These are phyloP conservation scores for Nasturtium officinale DNA, from an alignment of 345 rosid species.

Conservation along the genomic window DNA sequence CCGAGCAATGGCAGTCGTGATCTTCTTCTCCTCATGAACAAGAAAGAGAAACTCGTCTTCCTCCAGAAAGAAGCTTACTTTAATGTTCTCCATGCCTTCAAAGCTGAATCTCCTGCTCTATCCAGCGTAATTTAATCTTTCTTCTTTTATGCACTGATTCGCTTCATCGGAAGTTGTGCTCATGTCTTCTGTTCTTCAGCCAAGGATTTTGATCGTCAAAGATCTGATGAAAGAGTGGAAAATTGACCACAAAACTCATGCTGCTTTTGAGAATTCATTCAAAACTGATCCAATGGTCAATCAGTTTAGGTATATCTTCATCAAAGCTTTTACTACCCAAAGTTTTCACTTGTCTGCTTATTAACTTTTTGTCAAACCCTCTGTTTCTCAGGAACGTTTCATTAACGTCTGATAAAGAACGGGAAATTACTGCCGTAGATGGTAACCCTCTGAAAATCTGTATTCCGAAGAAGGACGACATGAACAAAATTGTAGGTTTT, in stretches of 20 bases:
- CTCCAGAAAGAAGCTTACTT: conserved; percentile 1
- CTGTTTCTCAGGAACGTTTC: conserved; percentile 16
- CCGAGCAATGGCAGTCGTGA: not conserved
- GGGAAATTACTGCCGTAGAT: not conserved
- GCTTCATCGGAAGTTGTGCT: conserved; percentile 9
- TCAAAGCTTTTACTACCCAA: not conserved
- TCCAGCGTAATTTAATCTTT: conserved; percentile 26
- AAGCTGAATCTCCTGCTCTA: not conserved
- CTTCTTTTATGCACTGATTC: conserved; percentile 8
- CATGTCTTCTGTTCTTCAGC: conserved; percentile 23
- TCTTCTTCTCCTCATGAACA: not conserved
- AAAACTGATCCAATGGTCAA: not conserved
- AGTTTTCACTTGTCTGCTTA: not conserved
- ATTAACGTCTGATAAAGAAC: not conserved
- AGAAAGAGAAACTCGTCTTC: not conserved
- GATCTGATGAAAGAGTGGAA: conserved; percentile 21
- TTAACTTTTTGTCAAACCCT: not conserved
- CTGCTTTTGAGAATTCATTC: not conserved
- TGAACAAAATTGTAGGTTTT: not conserved
- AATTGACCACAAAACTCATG: not conserved
- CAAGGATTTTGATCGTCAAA: not conserved
- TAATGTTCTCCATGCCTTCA: conserved; percentile 23
- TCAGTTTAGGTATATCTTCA: conserved; percentile 14
- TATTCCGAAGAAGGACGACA: not conserved
- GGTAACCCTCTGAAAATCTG: not conserved